These are phyloP conservation scores for Tothia fuscella DNA, from an alignment of 2,329 filamentous ascomycete genomes.

Conservation along the genomic window DNA sequence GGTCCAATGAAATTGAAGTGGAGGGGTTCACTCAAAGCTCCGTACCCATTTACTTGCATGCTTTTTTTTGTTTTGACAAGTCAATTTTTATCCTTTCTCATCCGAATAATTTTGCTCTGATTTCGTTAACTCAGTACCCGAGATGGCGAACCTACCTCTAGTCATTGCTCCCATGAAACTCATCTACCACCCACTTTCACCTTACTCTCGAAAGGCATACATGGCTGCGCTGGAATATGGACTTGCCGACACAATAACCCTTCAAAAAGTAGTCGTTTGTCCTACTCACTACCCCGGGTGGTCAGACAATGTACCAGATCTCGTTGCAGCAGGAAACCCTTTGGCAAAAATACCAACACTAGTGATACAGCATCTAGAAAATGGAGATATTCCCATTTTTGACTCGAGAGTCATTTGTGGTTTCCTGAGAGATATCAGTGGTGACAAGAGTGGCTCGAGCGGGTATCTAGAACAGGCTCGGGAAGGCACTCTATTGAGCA, in stretches of 20 bases:
- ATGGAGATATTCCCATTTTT: constrained; percentile 16
- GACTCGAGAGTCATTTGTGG: constrained; percentile 22
- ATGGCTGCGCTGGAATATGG: constrained; percentile 19
- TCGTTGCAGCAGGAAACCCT: constrained; percentile 18
- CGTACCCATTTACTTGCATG: too few species aligned
- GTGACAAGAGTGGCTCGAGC: background rate
- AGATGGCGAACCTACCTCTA: too few species aligned
- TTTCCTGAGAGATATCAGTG: constrained; percentile 14
- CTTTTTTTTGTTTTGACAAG: too few species aligned
- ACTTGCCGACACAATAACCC: constrained; percentile 17
- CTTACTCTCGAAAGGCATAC: constrained; percentile 21
- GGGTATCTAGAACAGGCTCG: constrained; percentile 17
- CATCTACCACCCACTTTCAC: constrained; percentile 21
- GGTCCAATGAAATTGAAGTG: too few species aligned
- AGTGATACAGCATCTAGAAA: constrained; percentile 15
- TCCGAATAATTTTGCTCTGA: too few species aligned
- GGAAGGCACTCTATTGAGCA: constrained; percentile 17
- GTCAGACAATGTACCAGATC: constrained; percentile 21
- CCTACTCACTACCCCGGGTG: constrained; percentile 20
- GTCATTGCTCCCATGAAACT: constrained; percentile 21
- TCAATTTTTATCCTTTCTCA: too few species aligned
- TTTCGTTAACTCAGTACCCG: too few species aligned
- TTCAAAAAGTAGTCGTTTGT: constrained; percentile 22
- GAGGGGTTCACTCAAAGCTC: too few species aligned
- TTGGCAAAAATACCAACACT: constrained; percentile 22